phyloP scores from a whole-genome alignment of 2,329 filamentous ascomycete species.

The Sclerotinia spermophila region DNA sequence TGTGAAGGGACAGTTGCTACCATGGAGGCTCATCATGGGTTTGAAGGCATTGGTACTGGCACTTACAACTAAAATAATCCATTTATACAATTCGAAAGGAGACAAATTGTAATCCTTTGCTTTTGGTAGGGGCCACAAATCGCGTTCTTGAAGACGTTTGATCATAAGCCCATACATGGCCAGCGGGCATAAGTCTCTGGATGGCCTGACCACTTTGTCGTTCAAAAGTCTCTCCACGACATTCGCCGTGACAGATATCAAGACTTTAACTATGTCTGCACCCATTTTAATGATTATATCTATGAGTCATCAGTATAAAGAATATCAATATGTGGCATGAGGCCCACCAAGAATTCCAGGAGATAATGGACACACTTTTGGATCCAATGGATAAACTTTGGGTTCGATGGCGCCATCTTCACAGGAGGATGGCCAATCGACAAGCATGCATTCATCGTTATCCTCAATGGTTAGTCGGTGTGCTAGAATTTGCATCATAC shows the following conservation, averaged over 20 bases:
- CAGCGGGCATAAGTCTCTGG: background rate
- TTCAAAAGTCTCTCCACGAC: fast-evolving
- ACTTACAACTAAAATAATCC: fast-evolving
- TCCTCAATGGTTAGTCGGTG: fast-evolving
- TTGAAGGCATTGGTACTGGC: fast-evolving
- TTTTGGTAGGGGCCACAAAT: background rate
- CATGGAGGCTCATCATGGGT: background rate
- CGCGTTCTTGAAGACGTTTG: background rate
- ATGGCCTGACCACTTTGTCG: background rate
- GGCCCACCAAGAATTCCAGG: background rate
- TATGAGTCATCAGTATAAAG: fast-evolving
- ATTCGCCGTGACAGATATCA: background rate
- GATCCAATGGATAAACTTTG: background rate
- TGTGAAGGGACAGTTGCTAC: background rate
- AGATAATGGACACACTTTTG: background rate
- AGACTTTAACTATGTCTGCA: fast-evolving
- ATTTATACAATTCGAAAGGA: background rate
- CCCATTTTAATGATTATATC: background rate
- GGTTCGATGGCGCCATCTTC: fast-evolving
- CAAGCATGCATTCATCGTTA: background rate
- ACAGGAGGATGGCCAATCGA: fast-evolving
- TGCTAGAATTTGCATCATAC: background rate
- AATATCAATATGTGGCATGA: background rate
- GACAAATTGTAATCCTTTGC: fast-evolving
- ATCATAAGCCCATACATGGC: background rate